Conservation (phyloP, 2,329 filamentous ascomycete genomes). For the Pseudopithomyces chartarum region DNA sequence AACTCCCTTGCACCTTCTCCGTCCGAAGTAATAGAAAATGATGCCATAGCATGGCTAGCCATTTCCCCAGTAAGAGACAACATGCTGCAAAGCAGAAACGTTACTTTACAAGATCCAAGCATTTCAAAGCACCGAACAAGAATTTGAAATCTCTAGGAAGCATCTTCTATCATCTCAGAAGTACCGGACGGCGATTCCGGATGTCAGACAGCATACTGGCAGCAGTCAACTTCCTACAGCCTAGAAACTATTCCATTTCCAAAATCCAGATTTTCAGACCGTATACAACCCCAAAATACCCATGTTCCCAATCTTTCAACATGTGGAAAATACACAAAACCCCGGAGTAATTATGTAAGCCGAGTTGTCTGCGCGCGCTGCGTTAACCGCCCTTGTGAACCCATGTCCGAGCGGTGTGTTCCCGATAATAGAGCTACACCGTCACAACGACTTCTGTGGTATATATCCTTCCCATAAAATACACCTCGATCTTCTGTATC, state of each 20-base stretch:
- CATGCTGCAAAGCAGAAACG: background rate
- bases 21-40: background rate
- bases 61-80: background rate
- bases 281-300: too few relatives aligned
- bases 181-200: too few relatives aligned
- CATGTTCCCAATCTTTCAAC: background rate
- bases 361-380: background rate
- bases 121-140: background rate
- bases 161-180: too few relatives aligned
- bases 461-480: background rate
- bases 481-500: background rate
- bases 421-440: background rate
- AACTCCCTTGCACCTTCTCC: background rate
- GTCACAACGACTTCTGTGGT: background rate
- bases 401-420: background rate
- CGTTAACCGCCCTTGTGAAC: too few relatives aligned
- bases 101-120: too few relatives aligned
- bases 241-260: too few relatives aligned
- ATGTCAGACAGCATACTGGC: too few relatives aligned
- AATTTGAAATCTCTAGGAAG: background rate
- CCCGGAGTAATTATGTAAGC: conserved; percentile 3
- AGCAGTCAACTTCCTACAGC: too few relatives aligned
- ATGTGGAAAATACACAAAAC: background rate
- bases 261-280: too few relatives aligned
- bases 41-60: background rate